phyloP scores from a whole-genome alignment of 1,284 basidiomycete species.

The Moniliophthora roreri region DNA sequence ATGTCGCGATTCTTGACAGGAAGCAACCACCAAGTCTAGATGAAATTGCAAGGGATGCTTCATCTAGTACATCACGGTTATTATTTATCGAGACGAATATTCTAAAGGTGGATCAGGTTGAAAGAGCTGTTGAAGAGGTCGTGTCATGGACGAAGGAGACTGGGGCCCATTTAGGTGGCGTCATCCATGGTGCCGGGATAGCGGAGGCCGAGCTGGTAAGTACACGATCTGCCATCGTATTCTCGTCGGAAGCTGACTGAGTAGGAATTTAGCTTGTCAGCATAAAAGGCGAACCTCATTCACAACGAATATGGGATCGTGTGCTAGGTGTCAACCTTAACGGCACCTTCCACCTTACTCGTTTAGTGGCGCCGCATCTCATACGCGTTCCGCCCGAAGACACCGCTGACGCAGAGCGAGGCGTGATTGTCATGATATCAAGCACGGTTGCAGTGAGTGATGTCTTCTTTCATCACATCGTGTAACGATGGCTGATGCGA shows the following conservation, averaged over 20 bases:
- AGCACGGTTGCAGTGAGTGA: slow-evolving; percentile 53
- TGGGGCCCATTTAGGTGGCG: slow-evolving; percentile 45
- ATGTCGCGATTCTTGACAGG: slow-evolving; percentile 49
- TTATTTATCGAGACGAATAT: slow-evolving; percentile 47
- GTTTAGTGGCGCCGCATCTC: slow-evolving; percentile 48
- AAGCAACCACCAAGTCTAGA: slow-evolving; percentile 29
- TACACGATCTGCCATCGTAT: background rate
- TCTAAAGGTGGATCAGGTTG: slow-evolving; percentile 35
- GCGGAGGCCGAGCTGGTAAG: slow-evolving; percentile 22
- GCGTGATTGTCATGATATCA: slow-evolving; percentile 51
- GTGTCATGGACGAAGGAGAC: slow-evolving; percentile 43
- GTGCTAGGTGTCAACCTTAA: slow-evolving; percentile 51
- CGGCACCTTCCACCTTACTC: slow-evolving; percentile 53
- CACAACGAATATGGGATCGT: slow-evolving; percentile 48
- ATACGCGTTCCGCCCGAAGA: slow-evolving; percentile 43
- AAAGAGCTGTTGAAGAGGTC: slow-evolving; percentile 37
- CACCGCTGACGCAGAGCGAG: slow-evolving; percentile 49
- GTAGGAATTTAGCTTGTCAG: slow-evolving; percentile 38
- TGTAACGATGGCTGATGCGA: background rate
- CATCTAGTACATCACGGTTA: slow-evolving; percentile 25
- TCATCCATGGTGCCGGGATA: slow-evolving; percentile 55
- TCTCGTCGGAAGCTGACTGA: background rate
- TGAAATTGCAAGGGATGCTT: background rate
- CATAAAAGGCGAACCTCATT: slow-evolving; percentile 40
- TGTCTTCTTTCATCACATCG: background rate